Evolutionary conservation across 2,329 filamentous ascomycete species (phyloP), one percentile per base, ranked within the genome.

Genomic region (Tolypocladium inflatum): DNA sequence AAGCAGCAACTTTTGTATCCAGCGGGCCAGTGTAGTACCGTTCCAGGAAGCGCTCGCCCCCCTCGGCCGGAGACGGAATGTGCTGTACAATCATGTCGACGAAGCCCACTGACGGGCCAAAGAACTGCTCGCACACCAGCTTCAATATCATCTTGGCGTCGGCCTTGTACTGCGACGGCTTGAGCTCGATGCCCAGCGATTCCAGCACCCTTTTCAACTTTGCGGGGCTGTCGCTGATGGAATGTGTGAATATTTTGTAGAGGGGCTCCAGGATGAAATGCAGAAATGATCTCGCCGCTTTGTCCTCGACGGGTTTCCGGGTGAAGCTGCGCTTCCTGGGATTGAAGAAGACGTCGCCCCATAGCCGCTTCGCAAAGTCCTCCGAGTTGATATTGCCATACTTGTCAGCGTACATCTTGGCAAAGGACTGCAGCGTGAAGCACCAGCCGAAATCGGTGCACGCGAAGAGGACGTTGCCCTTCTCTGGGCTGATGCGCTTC

Each of bases 331-430:
- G 87, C 73, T 90, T 96, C 66, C 80, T 81, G 0, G 93, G 91
- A 69, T 97, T 97, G 79, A 89, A 99, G 75, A 94, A 99, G 58
- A 99, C 88, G 69, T 99, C 93, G 26, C 94, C 94, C 94, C 94
- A 99, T 63, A 99, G 77, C 56, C 94, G 82, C 67, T 82, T 82
- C 21, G 90, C 87, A 71, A 99, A 96, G 65, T 96, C 92, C 1
- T 85, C 81, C 0, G 86, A 79, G 70, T 95, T 91, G 66, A 97
- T 81, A 55, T 88, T 87, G 7, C 89, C 85, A 71, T 93, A 96
- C 55, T 83, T 90, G 64, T 96, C 89, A 7, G 91, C 86, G 71
- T 99, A 99, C 90, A 97, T 96, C 72, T 91, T 92, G 15, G 94
- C 89, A 70, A 99, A 99, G 1, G 92, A 97, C 61, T 87, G 87